Evolutionary conservation across 805 yeast genomes (phyloP).

Genomic region (Wickerhamomyces queroliae): DNA sequence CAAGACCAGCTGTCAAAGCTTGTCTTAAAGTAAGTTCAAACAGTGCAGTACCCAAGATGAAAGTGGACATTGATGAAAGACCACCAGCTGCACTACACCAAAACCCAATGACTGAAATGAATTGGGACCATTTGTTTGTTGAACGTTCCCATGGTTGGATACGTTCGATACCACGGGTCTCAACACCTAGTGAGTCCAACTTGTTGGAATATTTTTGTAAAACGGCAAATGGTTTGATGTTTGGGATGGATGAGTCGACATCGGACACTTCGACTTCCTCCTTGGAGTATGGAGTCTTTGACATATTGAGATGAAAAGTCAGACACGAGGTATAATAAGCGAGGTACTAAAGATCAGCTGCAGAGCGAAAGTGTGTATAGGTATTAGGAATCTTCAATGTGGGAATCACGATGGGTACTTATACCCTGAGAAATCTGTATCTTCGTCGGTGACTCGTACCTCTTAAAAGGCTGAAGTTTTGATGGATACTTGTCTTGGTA

Average conservation of each 20-base stretch:
- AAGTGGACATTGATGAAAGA: slow-evolving; percentile 84
- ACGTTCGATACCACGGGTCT: slow-evolving; percentile 75
- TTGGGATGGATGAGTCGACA: slow-evolving; percentile 1
- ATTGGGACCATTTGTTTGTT: slow-evolving; percentile 25
- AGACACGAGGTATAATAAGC: too few relatives aligned
- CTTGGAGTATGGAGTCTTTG: too few relatives aligned
- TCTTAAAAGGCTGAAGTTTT: too few relatives aligned
- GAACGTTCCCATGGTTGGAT: slow-evolving; percentile 63
- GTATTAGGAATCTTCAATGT: too few relatives aligned
- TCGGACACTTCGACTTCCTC: background rate
- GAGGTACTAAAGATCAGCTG: too few relatives aligned
- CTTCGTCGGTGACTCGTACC: too few relatives aligned
- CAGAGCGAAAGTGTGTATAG: too few relatives aligned
- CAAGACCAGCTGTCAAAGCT: slow-evolving; percentile 53
- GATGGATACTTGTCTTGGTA: too few relatives aligned
- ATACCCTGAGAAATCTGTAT: too few relatives aligned
- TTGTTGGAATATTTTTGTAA: slow-evolving; percentile 31
- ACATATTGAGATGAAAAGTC: too few relatives aligned
- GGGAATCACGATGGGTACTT: too few relatives aligned
- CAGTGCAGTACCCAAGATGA: slow-evolving; percentile 65
- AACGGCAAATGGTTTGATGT: slow-evolving; percentile 17
- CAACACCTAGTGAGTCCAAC: slow-evolving; percentile 60
- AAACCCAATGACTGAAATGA: slow-evolving; percentile 53
- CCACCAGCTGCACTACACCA: slow-evolving; percentile 90
- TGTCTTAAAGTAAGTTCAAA: slow-evolving; percentile 67